Base-by-base conservation (phyloP, 495 filamentous ascomycete species). In the Pyrenula aspistea region DNA sequence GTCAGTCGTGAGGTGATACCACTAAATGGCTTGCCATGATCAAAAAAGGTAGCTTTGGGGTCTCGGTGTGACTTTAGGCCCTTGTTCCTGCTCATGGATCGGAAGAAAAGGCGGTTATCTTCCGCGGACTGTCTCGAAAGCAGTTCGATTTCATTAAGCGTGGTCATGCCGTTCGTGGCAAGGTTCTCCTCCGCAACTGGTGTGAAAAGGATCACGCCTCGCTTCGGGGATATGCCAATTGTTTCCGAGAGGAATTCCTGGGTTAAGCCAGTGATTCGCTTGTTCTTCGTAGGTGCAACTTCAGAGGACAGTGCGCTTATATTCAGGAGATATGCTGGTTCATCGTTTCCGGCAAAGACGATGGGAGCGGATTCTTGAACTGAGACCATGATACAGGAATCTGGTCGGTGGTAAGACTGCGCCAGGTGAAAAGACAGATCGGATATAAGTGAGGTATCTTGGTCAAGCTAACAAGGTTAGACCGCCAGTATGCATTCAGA, bases 281-380 rank as follows among this genome's bases (percentile, higher is more conserved):
- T 87, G 68, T 96, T 96, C 42, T 82, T 89, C 2, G 85, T 79
- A 0, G 89, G 84, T 21, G 82, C 82, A 31, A 95, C 72, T 54
- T 87, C 73, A 1, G 71, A 76, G 0, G 85, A 77, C 15, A 93
- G 76, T 2, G 89, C 82, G 55, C 77, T 85, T 42, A 97, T 81
- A 55, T 87, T 88, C 60, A 96, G 70, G 50, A 84, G 75, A 61
- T 95, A 97, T 15, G 88, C 86, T 1, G 86, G 85, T n/a, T 87
- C 81, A 54, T 86, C 83, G 22, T 80, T 79, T 47, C 81, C 86
- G 2, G 81, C 88, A 58, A 91, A 85, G 47, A 87, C 67, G 63
- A 96, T 76, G 62, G 81, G 87, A n/a, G 77, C 75, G n/a, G 86
- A 82, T 57, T 91, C 86, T 23, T 84, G 76, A 12, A 96, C 63